Base-by-base conservation (phyloP, 1,284 basidiomycete species). In the Pulveroboletus sp. region DNA sequence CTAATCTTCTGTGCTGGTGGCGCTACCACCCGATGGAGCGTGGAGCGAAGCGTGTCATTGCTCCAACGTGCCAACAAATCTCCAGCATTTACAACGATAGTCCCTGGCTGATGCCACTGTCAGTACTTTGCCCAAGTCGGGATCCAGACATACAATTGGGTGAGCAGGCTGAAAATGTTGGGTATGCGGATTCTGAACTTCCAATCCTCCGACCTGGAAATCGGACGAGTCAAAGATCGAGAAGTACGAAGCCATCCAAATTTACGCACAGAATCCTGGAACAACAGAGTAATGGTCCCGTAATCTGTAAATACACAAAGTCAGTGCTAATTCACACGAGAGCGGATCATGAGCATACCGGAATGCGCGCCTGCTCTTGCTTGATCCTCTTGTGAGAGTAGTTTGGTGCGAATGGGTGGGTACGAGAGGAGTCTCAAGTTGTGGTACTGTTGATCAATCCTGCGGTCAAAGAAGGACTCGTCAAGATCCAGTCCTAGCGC, bases 61-160 rank as follows among this genome's bases (percentile, higher is more conserved):
- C 86, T 89, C 91, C 91, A 93, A 41, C 91, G 85, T 7, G 87
- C 81, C 21, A 94, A 78, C 19, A 93, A 79, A 69, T 93, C 91
- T 7, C 89, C 91, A 6, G 90, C 86, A 64, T 94, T 94, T 51
- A 93, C 80, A 33, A 94, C 88, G 54, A 93, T 87, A 4, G 91
- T 91, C 13, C 82, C 89, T 6, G 85, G 82, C 82, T 92, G 61
- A 57, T 59, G 41, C 54, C 51, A 41, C 61, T n/a, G 62, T 56
- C 32, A 58, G 56, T 29, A 13, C 33, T 40, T 42, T 49, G 21
- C 62, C 48, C 39, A 41, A 47, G 3, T 37, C 24, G 21, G 3
- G 42, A 57, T 49, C 26, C n/a, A 50, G 42, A 54, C 84, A 61
- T 72, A 91, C 89, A 49, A 92, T 85, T 2, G 91, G 91, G 9